A percentile compares a stretch with the other conserved stretches of the same genome.
Evolutionary conservation across 208 protist species (phyloP).

Genomic region (Entamoeba dispar): DNA sequence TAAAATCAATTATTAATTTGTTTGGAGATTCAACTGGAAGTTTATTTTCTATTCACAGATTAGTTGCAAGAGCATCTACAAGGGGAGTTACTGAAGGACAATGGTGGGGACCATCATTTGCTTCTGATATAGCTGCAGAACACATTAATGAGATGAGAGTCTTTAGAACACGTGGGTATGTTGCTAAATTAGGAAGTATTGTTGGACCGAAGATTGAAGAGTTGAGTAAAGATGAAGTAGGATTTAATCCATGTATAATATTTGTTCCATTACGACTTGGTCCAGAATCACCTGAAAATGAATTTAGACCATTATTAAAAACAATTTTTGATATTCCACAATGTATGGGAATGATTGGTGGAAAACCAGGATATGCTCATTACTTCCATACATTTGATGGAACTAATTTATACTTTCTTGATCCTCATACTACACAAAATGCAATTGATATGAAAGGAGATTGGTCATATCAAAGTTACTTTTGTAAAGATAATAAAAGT

Average conservation of each 20-base stretch:
- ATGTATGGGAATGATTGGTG: neutral
- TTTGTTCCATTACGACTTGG: neutral
- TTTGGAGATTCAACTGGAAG: neutral
- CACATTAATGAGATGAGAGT: neutral
- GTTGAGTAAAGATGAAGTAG: neutral
- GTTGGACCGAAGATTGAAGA: neutral
- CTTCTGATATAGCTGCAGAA: neutral
- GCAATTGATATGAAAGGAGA: neutral
- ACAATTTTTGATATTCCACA: neutral
- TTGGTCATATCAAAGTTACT: neutral
- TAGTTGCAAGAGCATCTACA: neutral
- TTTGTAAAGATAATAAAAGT: neutral
- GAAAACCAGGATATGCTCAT: neutral
- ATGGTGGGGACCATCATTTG: neutral
- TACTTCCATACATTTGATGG: neutral
- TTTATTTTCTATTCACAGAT: neutral
- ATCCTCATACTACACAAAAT: neutral
- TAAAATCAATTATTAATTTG: neutral
- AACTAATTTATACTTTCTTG: neutral
- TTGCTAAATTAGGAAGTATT: neutral
- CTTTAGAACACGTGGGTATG: neutral
- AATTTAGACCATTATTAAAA: neutral
- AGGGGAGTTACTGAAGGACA: neutral
- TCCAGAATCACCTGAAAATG: neutral
- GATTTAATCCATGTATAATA: neutral